phyloP scores from a whole-genome alignment of 2,329 filamentous ascomycete species.

The Pseudopithomyces chartarum region DNA sequence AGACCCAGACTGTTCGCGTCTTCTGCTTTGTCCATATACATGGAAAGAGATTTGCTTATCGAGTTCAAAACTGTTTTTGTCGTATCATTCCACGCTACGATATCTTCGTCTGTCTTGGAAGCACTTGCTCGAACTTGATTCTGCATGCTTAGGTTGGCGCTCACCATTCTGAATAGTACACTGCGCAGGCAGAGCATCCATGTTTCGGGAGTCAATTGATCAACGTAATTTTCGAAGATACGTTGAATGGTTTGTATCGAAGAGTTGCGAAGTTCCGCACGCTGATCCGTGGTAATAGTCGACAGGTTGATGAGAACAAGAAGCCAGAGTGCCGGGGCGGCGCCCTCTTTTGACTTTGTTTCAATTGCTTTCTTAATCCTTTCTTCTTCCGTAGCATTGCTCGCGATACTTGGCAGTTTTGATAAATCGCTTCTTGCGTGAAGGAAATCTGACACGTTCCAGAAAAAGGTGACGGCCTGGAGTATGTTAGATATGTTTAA shows the following conservation, averaged over 20 bases:
- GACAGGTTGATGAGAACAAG: conserved; percentile 73
- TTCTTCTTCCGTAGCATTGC: conserved; percentile 47
- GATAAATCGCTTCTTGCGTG: conserved; percentile 54
- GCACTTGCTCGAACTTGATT: conserved; percentile 19
- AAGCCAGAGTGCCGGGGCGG: conserved; percentile 78
- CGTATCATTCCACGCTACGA: conserved; percentile 46
- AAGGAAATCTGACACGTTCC: conserved; percentile 91
- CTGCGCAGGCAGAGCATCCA: conserved; percentile 84
- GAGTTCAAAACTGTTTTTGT: conserved; percentile 45
- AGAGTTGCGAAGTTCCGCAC: conserved; percentile 79
- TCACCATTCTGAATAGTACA: conserved; percentile 78
- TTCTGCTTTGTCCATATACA: conserved; percentile 75
- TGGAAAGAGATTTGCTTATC: conserved; percentile 65
- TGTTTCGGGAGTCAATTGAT: conserved; percentile 74
- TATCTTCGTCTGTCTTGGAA: conserved; percentile 22
- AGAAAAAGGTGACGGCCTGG: conserved; percentile 90
- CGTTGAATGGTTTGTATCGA: conserved; percentile 88
- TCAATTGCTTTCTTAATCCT: conserved; percentile 64
- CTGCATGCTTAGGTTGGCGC: conserved; percentile 58
- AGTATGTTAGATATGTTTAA: conserved; percentile 12
- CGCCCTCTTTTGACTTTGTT: conserved; percentile 63
- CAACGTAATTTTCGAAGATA: conserved; percentile 90
- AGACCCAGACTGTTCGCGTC: conserved; percentile 68
- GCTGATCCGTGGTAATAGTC: conserved; percentile 71
- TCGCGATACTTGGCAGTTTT: conserved; percentile 34